Evolutionary conservation across 2,329 filamentous ascomycete genomes (phyloP), one percentile per base, ranked within the genome.

Genomic region (Chrysosporium queenslandicum): DNA sequence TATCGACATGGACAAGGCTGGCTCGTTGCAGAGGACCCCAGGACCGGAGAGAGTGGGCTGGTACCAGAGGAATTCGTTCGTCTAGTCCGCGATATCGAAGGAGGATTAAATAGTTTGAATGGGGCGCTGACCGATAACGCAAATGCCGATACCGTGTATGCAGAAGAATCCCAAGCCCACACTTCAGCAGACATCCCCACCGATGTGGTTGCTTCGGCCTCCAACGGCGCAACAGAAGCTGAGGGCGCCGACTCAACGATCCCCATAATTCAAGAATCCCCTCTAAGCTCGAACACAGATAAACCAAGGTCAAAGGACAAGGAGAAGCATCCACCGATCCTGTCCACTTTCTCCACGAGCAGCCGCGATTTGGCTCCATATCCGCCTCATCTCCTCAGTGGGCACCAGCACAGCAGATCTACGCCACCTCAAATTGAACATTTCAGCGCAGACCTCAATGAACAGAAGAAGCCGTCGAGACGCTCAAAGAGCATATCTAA

Each of bases 11-110:
- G 91, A 14, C 89, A 97, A 70, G 92, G 92, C 52, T 98, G 92
- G 92, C 77, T 98, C 48, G 92, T 98, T 21, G 92, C 92, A 3
- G 87, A 96, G 71, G 92, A 98, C 63, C 90, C 91, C 11, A 90
- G 88, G 68, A 96, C 89, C 0, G 88, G 80, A 1, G 92, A 98
- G 71, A 94, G 88, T 63, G 92, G 92, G 0, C 77, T 98, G 32
- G 92, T 98, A 1, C 92, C 92, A 0, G 92, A 98, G 69, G 90
- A 94, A 68, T 98, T 97, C 65, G 92, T 98, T 39, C 83, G 92
- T 14, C 74, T 98, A 42, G 77, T 98, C 55, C 82, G 89, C 45
- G 89, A 97, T 63, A 96, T 97, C 52, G 89, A 96, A 67, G 90
- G 90, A 18, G 91, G 89, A 30, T 82, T 90, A 74, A 85, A 79